Evolutionary conservation across 495 filamentous ascomycete species (phyloP), one percentile per base, ranked within the genome.

Genomic region (Hypoxylon lenormandii): DNA sequence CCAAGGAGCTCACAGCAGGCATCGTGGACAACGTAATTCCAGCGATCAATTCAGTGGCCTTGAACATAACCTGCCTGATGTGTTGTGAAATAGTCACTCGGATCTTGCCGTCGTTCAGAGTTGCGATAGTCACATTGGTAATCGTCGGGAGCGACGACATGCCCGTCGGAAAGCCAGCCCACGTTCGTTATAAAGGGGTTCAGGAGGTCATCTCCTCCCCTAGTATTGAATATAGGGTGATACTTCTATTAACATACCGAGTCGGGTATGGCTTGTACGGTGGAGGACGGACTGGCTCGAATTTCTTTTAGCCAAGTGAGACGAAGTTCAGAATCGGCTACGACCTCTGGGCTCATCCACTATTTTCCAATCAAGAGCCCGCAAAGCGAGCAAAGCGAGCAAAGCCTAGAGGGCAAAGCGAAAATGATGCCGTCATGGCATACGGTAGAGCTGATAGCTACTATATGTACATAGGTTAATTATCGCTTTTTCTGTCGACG

Each of bases 221-320:
- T 42, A 11, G 33, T 52, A 13, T 46, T 19, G n/a, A 61, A 30
- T 60, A 6, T 28, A 28, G 7, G 26, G 7, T 7, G 3, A 7
- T 7, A 28, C 7, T 28, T 28, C 3, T n/a, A 28, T 28, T 7
- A 28, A 7, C 26, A 28, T 28, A 7, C 7, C 26, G 7, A 28
- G 26, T 28, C n/a, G 7, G 26, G 3, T 28, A 28, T 28, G 7
- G 26, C 7, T 28, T 8, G 11, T 28, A 5, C 16, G 21, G 38
- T 5, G 1, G 30, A 46, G 1, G n/a, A 57, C 61, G 10, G 42
- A 64, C 61, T 42, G 6, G 62, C 53, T 46, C 62, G 53, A 45
- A 65, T 52, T 45, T 57, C 62, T 46, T 59, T 43, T 37, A 65
- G 38, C 53, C 62, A 65, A 46, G 18, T 51, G 18, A 52, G 43